A percentile compares a stretch with the other conserved stretches of the same genome.
phyloP scores from a whole-genome alignment of 495 filamentous ascomycete genomes.

The Glarea lozoyensis region DNA sequence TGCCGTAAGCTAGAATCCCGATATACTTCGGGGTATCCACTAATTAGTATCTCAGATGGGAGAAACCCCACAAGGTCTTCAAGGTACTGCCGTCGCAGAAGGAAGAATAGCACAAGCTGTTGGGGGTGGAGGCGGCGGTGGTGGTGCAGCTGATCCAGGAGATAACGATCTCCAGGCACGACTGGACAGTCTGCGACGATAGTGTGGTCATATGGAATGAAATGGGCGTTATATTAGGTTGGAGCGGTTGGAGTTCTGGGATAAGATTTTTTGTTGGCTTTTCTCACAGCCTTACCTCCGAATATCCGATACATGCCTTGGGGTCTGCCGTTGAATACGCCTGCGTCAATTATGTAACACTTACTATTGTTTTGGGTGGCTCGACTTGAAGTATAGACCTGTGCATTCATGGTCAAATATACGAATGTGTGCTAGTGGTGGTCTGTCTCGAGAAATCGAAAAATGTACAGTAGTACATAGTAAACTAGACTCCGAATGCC shows the following conservation, averaged over 20 bases:
- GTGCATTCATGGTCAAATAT: too few species aligned
- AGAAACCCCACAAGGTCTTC: conserved; percentile 68
- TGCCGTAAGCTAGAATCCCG: conserved; percentile 51
- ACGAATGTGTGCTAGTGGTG: too few species aligned
- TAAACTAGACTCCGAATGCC: too few species aligned
- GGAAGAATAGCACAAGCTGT: conserved; percentile 67
- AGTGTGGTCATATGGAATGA: conserved; percentile 9
- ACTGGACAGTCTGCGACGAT: conserved; percentile 66
- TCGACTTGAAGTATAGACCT: too few species aligned
- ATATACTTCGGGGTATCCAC: conserved; percentile 3
- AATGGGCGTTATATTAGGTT: conserved; percentile 5
- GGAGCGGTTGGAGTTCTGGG: background rate
- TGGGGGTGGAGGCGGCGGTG: conserved; percentile 66
- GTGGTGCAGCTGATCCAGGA: conserved; percentile 45
- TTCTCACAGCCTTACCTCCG: background rate
- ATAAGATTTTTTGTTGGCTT: background rate
- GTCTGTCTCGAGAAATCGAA: too few species aligned
- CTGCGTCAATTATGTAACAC: too few species aligned
- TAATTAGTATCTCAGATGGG: conserved; percentile 48
- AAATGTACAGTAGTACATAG: too few species aligned
- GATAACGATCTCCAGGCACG: conserved; percentile 80
- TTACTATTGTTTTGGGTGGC: too few species aligned
- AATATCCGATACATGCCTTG: background rate
- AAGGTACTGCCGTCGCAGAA: conserved; percentile 48
- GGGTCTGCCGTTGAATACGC: background rate